These are phyloP conservation scores for Kockiozyma suomiensis DNA, from an alignment of 805 yeast genomes.

Conservation along the genomic window DNA sequence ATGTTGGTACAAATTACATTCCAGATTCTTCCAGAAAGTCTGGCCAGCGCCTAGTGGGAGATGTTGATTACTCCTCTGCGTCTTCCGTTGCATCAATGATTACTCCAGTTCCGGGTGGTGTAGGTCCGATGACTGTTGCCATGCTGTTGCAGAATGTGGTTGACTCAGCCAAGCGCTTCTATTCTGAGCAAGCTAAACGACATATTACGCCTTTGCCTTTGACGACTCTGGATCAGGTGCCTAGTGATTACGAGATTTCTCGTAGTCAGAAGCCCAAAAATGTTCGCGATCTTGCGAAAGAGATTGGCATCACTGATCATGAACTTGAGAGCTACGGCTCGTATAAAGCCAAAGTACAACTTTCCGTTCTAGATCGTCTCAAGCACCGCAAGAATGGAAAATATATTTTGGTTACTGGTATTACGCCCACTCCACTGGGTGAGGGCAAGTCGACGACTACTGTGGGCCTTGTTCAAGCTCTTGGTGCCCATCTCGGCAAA, in stretches of 20 bases:
- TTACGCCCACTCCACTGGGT: slow-evolving; percentile 97
- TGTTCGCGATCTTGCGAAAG: slow-evolving; percentile 71
- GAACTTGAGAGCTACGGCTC: slow-evolving; percentile 90
- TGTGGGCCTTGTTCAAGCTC: slow-evolving; percentile 93
- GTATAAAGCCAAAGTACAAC: slow-evolving; percentile 83
- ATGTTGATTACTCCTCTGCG: slow-evolving; percentile 80
- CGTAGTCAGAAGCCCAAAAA: slow-evolving; percentile 86
- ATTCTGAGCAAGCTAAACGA: slow-evolving; percentile 49
- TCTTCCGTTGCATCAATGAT: slow-evolving; percentile 63
- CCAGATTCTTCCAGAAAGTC: slow-evolving; percentile 72
- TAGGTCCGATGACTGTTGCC: slow-evolving; percentile 99
- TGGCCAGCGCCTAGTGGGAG: slow-evolving; percentile 87
- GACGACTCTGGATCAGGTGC: slow-evolving; percentile 66
- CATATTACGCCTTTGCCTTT: slow-evolving; percentile 60
- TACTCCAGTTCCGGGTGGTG: slow-evolving; percentile 99
- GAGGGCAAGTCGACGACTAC: slow-evolving; percentile 98
- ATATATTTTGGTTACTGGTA: slow-evolving; percentile 91
- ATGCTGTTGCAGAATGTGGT: slow-evolving; percentile 86
- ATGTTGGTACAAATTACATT: slow-evolving; percentile 91
- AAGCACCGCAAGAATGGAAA: slow-evolving; percentile 68
- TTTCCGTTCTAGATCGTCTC: slow-evolving; percentile 70
- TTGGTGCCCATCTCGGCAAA: slow-evolving; percentile 84
- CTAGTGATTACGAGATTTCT: slow-evolving; percentile 88
- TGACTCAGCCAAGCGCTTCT: slow-evolving; percentile 70
- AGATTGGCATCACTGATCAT: slow-evolving; percentile 72